Percentiles rank a stretch among this genome's conserved stretches.
These are phyloP conservation scores for Draba incana DNA, from an alignment of 345 rosid species.

Conservation along the genomic window DNA sequence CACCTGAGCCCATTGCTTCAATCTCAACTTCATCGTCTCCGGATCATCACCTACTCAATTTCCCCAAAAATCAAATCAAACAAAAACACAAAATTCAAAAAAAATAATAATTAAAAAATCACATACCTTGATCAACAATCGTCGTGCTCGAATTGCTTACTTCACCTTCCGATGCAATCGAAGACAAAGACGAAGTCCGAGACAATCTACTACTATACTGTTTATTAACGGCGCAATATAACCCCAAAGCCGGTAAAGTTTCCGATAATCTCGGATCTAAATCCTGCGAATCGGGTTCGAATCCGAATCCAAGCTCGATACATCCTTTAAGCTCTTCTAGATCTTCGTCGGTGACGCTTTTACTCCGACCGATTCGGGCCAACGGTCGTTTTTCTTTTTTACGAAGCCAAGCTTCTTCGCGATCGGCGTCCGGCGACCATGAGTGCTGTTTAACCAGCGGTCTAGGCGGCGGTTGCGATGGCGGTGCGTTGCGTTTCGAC, in stretches of 20 bases:
- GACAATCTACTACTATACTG: slow-evolving; percentile 59
- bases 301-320: slow-evolving; percentile 87
- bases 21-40: slow-evolving; percentile 63
- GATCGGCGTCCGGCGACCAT: slow-evolving; percentile 75
- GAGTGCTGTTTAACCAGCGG: slow-evolving; percentile 64
- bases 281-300: slow-evolving; percentile 62
- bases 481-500: slow-evolving; percentile 42
- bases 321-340: slow-evolving; percentile 81
- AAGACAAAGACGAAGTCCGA: slow-evolving; percentile 62
- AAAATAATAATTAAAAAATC: neutral
- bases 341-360: slow-evolving; percentile 80
- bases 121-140: slow-evolving; percentile 65
- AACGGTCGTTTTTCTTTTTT: slow-evolving; percentile 43
- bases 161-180: slow-evolving; percentile 55
- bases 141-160: slow-evolving; percentile 41
- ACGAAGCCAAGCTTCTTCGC: slow-evolving; percentile 80
- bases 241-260: slow-evolving; percentile 73
- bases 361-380: slow-evolving; percentile 37
- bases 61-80: neutral
- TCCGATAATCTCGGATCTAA: slow-evolving; percentile 67
- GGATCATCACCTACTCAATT: slow-evolving; percentile 64
- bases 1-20: slow-evolving; percentile 89
- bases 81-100: neutral
- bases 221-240: slow-evolving; percentile 73
- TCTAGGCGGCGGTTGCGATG: slow-evolving; percentile 34